These are phyloP conservation scores for Sporothrix brasiliensis DNA, from an alignment of 2,329 filamentous ascomycete species.

Conservation along the genomic window DNA sequence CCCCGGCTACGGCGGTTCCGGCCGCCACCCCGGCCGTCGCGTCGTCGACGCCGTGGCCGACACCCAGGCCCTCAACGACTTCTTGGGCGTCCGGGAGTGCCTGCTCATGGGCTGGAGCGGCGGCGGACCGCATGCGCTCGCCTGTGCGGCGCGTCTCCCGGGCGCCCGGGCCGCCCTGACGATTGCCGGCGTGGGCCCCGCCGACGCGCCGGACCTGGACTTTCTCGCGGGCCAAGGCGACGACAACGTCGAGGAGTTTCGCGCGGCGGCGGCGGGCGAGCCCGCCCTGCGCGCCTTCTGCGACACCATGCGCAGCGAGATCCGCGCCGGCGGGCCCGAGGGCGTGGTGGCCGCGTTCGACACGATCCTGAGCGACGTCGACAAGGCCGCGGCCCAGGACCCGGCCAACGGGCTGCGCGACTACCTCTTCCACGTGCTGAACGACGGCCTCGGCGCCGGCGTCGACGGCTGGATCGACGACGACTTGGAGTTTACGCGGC, in stretches of 20 bases:
- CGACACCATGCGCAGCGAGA: not conserved
- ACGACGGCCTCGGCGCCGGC: slow-evolving; percentile 6
- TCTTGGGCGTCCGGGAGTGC: slow-evolving; percentile 18
- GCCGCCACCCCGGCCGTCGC: not conserved
- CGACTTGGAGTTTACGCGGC: slow-evolving; percentile 13
- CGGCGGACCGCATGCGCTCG: slow-evolving; percentile 18
- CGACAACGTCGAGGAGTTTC: slow-evolving; percentile 24
- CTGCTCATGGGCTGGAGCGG: slow-evolving; percentile 15
- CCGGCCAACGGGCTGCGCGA: not conserved
- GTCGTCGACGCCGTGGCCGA: slow-evolving; percentile 14
- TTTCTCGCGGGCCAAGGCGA: slow-evolving; percentile 23
- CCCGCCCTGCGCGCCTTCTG: slow-evolving; percentile 11
- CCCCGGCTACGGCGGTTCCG: slow-evolving; percentile 2
- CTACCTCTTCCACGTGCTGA: not conserved
- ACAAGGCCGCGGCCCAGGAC: not conserved
- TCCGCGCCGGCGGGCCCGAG: slow-evolving; percentile 1
- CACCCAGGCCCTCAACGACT: slow-evolving; percentile 1
- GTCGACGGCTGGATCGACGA: slow-evolving; percentile 26
- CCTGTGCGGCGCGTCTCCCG: slow-evolving; percentile 9
- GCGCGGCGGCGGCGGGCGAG: not conserved
- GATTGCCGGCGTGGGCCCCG: slow-evolving; percentile 20
- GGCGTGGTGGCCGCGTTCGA: not conserved
- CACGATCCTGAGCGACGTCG: slow-evolving; percentile 19
- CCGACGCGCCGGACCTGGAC: slow-evolving; percentile 18
- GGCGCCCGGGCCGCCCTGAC: slow-evolving; percentile 12